Evolutionary conservation across 768 basidiomycete genomes (phyloP).

Genomic region (Pleurotus tuoliensis): DNA sequence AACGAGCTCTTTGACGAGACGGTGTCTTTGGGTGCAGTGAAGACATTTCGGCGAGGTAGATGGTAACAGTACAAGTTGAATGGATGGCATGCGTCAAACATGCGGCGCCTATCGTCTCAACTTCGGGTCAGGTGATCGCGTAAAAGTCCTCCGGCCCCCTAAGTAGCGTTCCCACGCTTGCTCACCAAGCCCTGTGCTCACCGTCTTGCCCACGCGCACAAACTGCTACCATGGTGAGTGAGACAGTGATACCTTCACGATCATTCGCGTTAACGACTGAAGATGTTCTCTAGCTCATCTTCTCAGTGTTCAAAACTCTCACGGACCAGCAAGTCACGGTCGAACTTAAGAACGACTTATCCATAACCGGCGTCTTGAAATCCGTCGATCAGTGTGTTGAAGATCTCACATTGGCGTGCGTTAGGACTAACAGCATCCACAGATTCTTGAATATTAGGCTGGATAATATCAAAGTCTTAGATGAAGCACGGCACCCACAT

Average conservation of each 20-base stretch:
- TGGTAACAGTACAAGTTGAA: no score
- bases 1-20: constrained; percentile 40
- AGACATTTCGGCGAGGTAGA: not conserved
- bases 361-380: constrained; percentile 92
- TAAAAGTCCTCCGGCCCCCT: no score
- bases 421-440: constrained; percentile 3
- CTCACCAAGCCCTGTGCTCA: no score
- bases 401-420: not conserved
- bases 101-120: no score
- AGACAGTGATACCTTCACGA: no score
- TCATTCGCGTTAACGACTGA: not conserved
- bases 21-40: constrained; percentile 40
- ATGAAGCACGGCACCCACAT: constrained; percentile 93
- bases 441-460: constrained; percentile 96
- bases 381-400: constrained; percentile 91
- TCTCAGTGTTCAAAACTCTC: constrained; percentile 98
- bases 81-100: no score
- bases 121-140: constrained; percentile 2
- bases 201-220: no score
- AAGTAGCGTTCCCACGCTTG: no score
- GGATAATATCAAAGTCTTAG: constrained; percentile 89
- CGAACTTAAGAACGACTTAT: constrained; percentile 98
- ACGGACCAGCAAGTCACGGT: constrained; percentile 97
- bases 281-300: constrained; percentile 63
- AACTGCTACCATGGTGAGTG: no score